phyloP scores from a whole-genome alignment of 2,329 filamentous ascomycete species.

The Mycosphaerella sp. region DNA sequence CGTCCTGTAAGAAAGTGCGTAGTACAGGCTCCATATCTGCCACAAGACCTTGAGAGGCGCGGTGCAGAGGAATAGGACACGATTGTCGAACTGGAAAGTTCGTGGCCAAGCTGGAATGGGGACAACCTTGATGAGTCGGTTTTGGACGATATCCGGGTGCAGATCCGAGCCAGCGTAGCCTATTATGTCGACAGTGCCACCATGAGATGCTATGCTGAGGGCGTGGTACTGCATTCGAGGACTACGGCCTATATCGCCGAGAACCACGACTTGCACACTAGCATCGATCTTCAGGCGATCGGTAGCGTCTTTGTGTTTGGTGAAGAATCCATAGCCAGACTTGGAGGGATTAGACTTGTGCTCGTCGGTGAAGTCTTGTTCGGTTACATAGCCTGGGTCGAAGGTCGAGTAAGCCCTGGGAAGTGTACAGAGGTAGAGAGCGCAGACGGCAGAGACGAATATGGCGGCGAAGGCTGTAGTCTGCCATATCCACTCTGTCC shows the following conservation, averaged over 20 bases:
- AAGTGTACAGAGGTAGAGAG: slow-evolving; percentile 46
- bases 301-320: slow-evolving; percentile 21
- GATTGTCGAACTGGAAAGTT: slow-evolving; percentile 60
- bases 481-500: slow-evolving; percentile 29
- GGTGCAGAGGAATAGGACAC: slow-evolving; percentile 67
- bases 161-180: slow-evolving; percentile 83
- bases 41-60: slow-evolving; percentile 81
- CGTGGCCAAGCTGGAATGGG: slow-evolving; percentile 63
- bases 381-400: slow-evolving; percentile 23
- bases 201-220: slow-evolving; percentile 78
- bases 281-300: slow-evolving; percentile 36
- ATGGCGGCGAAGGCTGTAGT: slow-evolving; percentile 39
- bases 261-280: slow-evolving; percentile 74
- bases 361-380: slow-evolving; percentile 28
- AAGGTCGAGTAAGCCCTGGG: slow-evolving; percentile 48
- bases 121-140: slow-evolving; percentile 63
- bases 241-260: slow-evolving; percentile 91
- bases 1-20: slow-evolving; percentile 66
- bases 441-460: slow-evolving; percentile 44
- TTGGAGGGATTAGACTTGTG: slow-evolving; percentile 21
- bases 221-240: slow-evolving; percentile 99
- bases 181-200: slow-evolving; percentile 73
- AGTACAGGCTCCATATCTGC: slow-evolving; percentile 68
- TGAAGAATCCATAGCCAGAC: slow-evolving; percentile 32
- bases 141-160: slow-evolving; percentile 67